These are phyloP conservation scores for Saccharomycopsis babjevae DNA, from an alignment of 805 yeast species.

Conservation along the genomic window DNA sequence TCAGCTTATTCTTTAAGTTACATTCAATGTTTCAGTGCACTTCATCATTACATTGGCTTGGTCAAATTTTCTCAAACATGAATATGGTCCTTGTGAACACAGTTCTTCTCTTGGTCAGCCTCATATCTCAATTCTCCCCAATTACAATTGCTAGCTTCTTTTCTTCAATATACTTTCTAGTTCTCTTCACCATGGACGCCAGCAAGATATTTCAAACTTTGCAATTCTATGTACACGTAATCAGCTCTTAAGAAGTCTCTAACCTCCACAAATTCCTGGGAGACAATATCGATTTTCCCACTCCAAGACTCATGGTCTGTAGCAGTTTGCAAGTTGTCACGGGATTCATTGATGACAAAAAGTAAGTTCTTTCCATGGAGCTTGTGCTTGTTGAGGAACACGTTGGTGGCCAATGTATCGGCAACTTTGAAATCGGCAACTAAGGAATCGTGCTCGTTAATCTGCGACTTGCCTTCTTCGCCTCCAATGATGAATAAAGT, in stretches of 20 bases:
- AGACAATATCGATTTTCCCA: slow-evolving; percentile 49
- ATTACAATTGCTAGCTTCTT: not conserved
- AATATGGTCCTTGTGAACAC: too few relatives aligned
- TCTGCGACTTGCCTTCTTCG: slow-evolving; percentile 21
- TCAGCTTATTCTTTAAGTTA: too few relatives aligned
- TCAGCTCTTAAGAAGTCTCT: slow-evolving; percentile 76
- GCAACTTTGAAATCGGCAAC: slow-evolving; percentile 29
- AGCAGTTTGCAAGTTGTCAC: slow-evolving; percentile 51
- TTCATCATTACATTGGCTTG: too few relatives aligned
- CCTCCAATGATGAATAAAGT: slow-evolving; percentile 60
- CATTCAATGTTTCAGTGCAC: too few relatives aligned
- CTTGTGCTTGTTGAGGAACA: slow-evolving; percentile 39
- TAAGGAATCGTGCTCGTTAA: slow-evolving; percentile 24
- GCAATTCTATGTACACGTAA: slow-evolving; percentile 60
- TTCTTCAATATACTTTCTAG: not conserved
- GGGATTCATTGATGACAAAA: slow-evolving; percentile 50
- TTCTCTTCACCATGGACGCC: slow-evolving; percentile 10
- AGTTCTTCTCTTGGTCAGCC: too few relatives aligned
- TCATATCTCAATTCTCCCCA: too few relatives aligned
- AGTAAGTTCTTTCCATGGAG: slow-evolving; percentile 46
- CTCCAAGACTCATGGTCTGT: slow-evolving; percentile 36
- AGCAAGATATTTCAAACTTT: slow-evolving; percentile 57
- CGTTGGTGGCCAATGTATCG: slow-evolving; percentile 37
- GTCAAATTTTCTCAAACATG: too few relatives aligned
- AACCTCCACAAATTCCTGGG: slow-evolving; percentile 72